A percentile compares a stretch with the other conserved stretches of the same genome.
phyloP scores from a whole-genome alignment of 495 filamentous ascomycete species.

The Penicillium waksmanii region DNA sequence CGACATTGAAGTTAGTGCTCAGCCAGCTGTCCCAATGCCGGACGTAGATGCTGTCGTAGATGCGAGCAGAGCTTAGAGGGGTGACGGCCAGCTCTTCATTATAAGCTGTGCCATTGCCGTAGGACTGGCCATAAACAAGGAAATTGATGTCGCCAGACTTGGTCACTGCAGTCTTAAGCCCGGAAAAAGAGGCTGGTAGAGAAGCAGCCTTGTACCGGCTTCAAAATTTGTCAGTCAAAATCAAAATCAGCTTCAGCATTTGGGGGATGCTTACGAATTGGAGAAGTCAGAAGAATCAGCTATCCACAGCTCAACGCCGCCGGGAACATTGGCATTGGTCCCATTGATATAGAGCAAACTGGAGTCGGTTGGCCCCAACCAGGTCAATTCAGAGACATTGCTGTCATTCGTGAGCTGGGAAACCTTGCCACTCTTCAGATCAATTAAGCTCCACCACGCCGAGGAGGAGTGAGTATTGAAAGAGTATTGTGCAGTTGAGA shows the following conservation, averaged over 20 bases:
- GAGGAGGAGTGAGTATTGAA: slow-evolving; percentile 42
- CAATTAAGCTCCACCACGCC: slow-evolving; percentile 41
- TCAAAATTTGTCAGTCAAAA: neutral
- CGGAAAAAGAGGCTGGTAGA: slow-evolving; percentile 63
- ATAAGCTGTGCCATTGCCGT: slow-evolving; percentile 62
- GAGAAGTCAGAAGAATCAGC: slow-evolving; percentile 34
- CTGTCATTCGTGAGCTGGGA: slow-evolving; percentile 42
- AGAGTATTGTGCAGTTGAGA: slow-evolving; percentile 48
- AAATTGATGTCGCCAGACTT: slow-evolving; percentile 60
- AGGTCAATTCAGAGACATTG: slow-evolving; percentile 49
- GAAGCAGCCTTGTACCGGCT: slow-evolving; percentile 57
- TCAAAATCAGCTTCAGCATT: neutral
- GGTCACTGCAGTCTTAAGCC: slow-evolving; percentile 65
- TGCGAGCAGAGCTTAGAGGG: slow-evolving; percentile 59
- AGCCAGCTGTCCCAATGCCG: slow-evolving; percentile 79
- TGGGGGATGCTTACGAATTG: slow-evolving; percentile 21
- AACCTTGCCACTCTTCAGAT: slow-evolving; percentile 43
- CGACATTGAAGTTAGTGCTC: slow-evolving; percentile 49
- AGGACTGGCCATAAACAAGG: slow-evolving; percentile 61
- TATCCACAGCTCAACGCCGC: slow-evolving; percentile 48
- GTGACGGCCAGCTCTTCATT: slow-evolving; percentile 61
- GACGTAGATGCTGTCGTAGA: slow-evolving; percentile 73
- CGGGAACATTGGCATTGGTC: slow-evolving; percentile 46
- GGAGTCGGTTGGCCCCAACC: slow-evolving; percentile 45
- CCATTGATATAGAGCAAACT: slow-evolving; percentile 51